Base-by-base conservation (phyloP, 768 basidiomycete genomes). In the Lactarius quietus region DNA sequence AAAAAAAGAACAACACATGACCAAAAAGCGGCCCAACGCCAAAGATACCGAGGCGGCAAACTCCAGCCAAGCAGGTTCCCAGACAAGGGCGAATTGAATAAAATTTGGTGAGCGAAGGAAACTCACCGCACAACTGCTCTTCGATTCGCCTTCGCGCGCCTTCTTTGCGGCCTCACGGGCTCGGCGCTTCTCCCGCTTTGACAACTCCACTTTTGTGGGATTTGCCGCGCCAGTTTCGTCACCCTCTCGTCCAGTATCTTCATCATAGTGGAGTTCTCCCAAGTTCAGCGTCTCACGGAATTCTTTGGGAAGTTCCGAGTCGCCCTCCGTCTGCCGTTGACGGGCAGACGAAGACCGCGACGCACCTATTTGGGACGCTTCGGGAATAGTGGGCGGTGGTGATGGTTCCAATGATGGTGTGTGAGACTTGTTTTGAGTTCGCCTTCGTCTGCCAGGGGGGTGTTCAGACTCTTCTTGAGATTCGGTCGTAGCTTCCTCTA, bases 161-260 rank as follows among this genome's bases (percentile, higher is more conserved):
- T 89, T 93, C 79, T 87, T 92, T 55, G 84, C 80, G 3, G 79
- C 85, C 74, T 96, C 91, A 55, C 86, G 81, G 20, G 88, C 87
- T 57, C 87, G 82, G 55, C 95, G 79, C 75, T 88, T 93, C 36
- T 97, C 93, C 64, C 84, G 86, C 76, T 97, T 98, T 7, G 92
- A 84, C 65, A 83, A 68, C 64, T 76, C 78, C 26, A 57, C 72
- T 51, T 69, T 64, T 33, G 59, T 68, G 48, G 61, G 54, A n/a
- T 31, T 38, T 10, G 61, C 55, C 43, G 70, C 55, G 41, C 57
- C 62, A 12, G 56, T 41, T 18, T 38, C 63, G 57, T 36, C 54
- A 51, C 59, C 53, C 56, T 58, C 53, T 62, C 59, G 68, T 39
- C 67, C 59, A 69, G n/a, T 33, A 41, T 51, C 28, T 61, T 64